A percentile compares a stretch with the other conserved stretches of the same genome.
Conservation (phyloP, 2,329 filamentous ascomycete species). For the Aspergillus sp. region DNA sequence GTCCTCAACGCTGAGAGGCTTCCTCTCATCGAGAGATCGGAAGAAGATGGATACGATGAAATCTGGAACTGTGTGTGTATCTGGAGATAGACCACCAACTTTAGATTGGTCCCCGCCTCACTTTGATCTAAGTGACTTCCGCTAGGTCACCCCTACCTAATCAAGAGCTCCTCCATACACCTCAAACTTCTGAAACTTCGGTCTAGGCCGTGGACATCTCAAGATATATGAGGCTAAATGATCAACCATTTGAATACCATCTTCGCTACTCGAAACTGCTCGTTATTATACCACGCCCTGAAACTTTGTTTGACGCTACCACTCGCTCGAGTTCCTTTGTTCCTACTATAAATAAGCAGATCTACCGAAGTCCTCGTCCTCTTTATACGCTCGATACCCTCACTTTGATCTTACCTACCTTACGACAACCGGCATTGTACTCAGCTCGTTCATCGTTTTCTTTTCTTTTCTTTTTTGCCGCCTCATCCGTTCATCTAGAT, state of each 20-base stretch:
- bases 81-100: slow-evolving; percentile 32
- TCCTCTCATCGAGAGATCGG: slow-evolving; percentile 34
- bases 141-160: slow-evolving; percentile 12
- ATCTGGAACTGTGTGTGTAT: slow-evolving; percentile 28
- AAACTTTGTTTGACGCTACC: background rate
- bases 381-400: slow-evolving; percentile 3
- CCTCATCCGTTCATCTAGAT: slow-evolving; percentile 4
- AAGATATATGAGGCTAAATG: slow-evolving; percentile 10
- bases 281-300: background rate
- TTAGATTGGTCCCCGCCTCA: slow-evolving; percentile 40
- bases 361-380: background rate
- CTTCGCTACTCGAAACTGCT: background rate
- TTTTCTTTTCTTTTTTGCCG: background rate
- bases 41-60: slow-evolving; percentile 29
- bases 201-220: background rate
- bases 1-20: slow-evolving; percentile 37
- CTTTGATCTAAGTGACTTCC: slow-evolving; percentile 32
- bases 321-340: background rate
- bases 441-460: background rate
- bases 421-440: slow-evolving; percentile 6
- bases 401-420: background rate
- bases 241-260: background rate
- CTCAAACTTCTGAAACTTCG: background rate
- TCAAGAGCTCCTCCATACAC: background rate
- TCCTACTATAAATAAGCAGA: background rate